Percentiles rank a stretch among this genome's conserved stretches.
These are phyloP conservation scores for Ceratocystis alfenasii DNA, from an alignment of 2,329 filamentous ascomycete species.

Conservation along the genomic window DNA sequence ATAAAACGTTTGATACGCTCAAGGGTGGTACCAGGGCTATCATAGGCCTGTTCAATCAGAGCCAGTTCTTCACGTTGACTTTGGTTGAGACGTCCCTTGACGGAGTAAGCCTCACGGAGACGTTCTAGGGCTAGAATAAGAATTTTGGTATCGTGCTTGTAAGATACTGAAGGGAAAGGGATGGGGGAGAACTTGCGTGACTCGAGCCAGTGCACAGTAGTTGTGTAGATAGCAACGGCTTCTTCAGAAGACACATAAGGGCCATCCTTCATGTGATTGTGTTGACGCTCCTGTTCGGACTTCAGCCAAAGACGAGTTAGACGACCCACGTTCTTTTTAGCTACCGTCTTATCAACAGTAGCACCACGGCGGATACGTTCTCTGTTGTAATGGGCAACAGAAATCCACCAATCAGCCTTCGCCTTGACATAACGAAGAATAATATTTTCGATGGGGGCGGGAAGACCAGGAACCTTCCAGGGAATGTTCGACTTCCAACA, in stretches of 20 bases:
- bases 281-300: conserved; percentile 93
- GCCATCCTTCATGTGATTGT: conserved; percentile 99
- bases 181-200: conserved; percentile 97
- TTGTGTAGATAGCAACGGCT: conserved; percentile 96
- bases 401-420: conserved; percentile 99
- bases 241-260: conserved; percentile 98
- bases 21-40: conserved; percentile 89
- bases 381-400: conserved; percentile 95
- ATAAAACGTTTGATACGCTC: conserved; percentile 96
- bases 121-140: conserved; percentile 89
- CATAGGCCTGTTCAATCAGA: conserved; percentile 94
- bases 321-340: conserved; percentile 96
- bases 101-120: conserved; percentile 88
- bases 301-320: conserved; percentile 94
- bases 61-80: conserved; percentile 95
- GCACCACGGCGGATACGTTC: conserved; percentile 93
- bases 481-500: conserved; percentile 99
- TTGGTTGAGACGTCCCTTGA: conserved; percentile 92
- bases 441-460: conserved; percentile 96
- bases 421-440: conserved; percentile 97
- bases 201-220: conserved; percentile 96
- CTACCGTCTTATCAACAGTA: conserved; percentile 97
- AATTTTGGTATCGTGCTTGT: conserved; percentile 99
- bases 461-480: conserved; percentile 95
- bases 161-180: conserved; percentile 95